Evolutionary conservation across 192 early-diverging fungal genomes (phyloP), one percentile per base, ranked within the genome.

Genomic region (Backusella tarrabulga): DNA sequence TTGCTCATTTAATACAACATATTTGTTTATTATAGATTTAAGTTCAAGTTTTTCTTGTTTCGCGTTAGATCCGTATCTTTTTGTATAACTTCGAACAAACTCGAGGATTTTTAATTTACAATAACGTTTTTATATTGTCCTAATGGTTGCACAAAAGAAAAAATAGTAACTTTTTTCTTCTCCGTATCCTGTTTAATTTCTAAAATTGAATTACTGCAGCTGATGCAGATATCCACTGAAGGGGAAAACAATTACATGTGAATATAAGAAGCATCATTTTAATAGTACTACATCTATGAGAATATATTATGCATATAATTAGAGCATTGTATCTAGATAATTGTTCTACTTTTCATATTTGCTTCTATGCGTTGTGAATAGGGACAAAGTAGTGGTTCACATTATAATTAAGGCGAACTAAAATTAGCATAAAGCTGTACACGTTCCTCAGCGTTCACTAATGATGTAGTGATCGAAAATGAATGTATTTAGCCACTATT

Each of bases 151-250:
- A 56, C 54, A 8, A 21, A 54, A 54, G 52, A 56, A 21, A 56
- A 56, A 56, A 44, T 44, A 56, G 54, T 9, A 26, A 23, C 54
- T 56, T 56, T 21, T 44, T 21, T 56, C n/a, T 54, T 54, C 52
- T 54, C 21, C 19, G 7, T 56, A 56, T 56, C 54, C 54, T 56
- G 54, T 56, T 56, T 56, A 56, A 56, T 56, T 56, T 56, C 54
- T 56, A 56, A 56, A 56, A 56, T 56, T 56, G 54, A 56, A 56
- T 56, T 56, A 21, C 54, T 56, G 54, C 54, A 56, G 54, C 52
- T 56, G 52, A 56, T 23, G 42, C 17, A 17, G 12, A 56, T 56
- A 21, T 56, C 9, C 52, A 21, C 8, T 56, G 54, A 56, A 56
- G 19, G 26, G 7, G 9, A 12, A 56, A 21, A 21, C 21, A n/a